Percentiles rank a stretch among this genome's conserved stretches.
These are phyloP conservation scores for Xylaria acuta DNA, from an alignment of 495 filamentous ascomycete genomes.

Conservation along the genomic window DNA sequence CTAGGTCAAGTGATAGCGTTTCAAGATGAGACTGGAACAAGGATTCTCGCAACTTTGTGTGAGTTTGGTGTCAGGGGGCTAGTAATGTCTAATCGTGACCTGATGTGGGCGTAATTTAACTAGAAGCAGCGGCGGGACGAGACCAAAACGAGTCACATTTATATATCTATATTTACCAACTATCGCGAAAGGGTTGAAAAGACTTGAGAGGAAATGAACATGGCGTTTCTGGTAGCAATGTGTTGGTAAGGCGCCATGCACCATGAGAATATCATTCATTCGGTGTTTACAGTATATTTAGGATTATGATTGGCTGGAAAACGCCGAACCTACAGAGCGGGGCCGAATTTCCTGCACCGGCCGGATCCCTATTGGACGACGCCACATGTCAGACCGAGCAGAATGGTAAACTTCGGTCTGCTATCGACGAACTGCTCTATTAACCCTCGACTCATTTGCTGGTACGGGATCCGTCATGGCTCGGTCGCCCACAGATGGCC, in stretches of 20 bases:
- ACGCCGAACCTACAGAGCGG: constrained; percentile 16
- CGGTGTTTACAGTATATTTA: neutral
- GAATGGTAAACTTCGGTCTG: constrained; percentile 1
- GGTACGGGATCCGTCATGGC: neutral
- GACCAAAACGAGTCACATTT: neutral
- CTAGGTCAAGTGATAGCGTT: neutral
- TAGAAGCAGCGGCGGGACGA: neutral
- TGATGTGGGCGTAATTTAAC: neutral
- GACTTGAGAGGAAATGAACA: neutral
- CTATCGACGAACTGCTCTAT: neutral
- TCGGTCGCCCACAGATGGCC: neutral
- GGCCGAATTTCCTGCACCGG: neutral
- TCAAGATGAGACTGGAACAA: neutral
- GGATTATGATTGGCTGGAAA: constrained; percentile 19
- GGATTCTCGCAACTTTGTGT: neutral
- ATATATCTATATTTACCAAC: neutral
- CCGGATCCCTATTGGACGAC: neutral
- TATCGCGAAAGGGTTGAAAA: neutral
- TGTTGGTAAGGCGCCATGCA: neutral
- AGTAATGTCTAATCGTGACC: neutral
- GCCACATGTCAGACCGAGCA: neutral
- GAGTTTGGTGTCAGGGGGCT: neutral
- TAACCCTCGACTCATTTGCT: neutral
- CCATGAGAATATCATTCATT: constrained; percentile 15
- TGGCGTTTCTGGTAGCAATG: neutral